Conservation (phyloP, 805 yeast species). For the Suhomyces tanzawaensis region DNA sequence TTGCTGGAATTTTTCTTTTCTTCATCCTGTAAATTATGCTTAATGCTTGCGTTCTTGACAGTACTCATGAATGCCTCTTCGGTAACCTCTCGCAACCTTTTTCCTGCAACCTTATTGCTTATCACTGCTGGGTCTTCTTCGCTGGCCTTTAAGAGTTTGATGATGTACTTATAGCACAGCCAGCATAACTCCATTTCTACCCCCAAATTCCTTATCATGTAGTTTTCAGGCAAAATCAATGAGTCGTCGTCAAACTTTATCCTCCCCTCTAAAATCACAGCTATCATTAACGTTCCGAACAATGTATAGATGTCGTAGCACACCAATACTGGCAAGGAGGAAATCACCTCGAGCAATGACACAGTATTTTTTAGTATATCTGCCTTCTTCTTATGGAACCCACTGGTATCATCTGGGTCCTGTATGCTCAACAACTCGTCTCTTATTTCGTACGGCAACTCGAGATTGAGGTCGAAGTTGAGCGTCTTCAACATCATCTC, state of each 20-base stretch:
- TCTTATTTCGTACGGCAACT: slow-evolving; percentile 37
- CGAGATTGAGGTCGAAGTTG: slow-evolving; percentile 39
- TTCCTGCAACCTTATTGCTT: slow-evolving; percentile 24
- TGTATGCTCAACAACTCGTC: slow-evolving; percentile 19
- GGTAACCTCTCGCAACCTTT: slow-evolving; percentile 15
- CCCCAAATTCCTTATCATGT: slow-evolving; percentile 14
- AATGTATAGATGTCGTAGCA: slow-evolving; percentile 32
- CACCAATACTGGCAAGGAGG: slow-evolving; percentile 38
- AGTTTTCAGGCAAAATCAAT: slow-evolving; percentile 19
- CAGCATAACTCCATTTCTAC: slow-evolving; percentile 16
- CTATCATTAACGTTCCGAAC: slow-evolving; percentile 29
- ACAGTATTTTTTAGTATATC: slow-evolving; percentile 29
- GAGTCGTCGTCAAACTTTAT: slow-evolving; percentile 14
- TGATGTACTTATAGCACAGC: slow-evolving; percentile 26
- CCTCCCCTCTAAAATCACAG: slow-evolving; percentile 21
- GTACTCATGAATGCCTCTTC: slow-evolving; percentile 13
- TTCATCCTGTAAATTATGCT: too few relatives aligned
- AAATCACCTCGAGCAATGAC: slow-evolving; percentile 35
- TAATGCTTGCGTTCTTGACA: too few relatives aligned
- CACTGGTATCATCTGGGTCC: slow-evolving; percentile 1
- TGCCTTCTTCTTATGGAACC: slow-evolving; percentile 15
- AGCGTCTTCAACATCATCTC: slow-evolving; percentile 38
- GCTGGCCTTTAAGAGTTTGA: slow-evolving; percentile 20
- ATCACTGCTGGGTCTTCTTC: slow-evolving; percentile 21
- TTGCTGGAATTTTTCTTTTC: too few relatives aligned